These are phyloP conservation scores for Protostelium mycophagum DNA, from an alignment of 78 protist species.

Conservation along the genomic window DNA sequence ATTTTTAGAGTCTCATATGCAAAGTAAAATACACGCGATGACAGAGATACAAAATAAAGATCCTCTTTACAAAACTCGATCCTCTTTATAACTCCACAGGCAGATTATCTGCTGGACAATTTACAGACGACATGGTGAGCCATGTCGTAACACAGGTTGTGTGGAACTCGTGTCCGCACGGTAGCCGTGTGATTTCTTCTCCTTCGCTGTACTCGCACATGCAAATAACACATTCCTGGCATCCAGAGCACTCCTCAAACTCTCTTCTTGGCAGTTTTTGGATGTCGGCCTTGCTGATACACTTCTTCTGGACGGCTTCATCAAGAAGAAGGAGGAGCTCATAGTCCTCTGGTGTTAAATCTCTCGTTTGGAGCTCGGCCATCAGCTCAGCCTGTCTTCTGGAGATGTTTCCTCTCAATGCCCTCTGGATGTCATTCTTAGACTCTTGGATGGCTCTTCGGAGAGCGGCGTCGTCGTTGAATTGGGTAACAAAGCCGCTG, in stretches of 20 bases:
- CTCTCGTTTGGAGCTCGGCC: constrained; percentile 42
- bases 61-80: no score
- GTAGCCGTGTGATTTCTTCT: constrained; percentile 22
- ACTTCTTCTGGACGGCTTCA: constrained; percentile 26
- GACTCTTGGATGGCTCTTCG: not conserved
- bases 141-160: constrained; percentile 36
- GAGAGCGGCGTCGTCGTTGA: not conserved
- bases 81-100: constrained; percentile 1
- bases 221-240: constrained; percentile 37
- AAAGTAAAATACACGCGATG: no score
- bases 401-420: not conserved
- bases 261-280: not conserved
- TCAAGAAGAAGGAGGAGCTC: constrained; percentile 37
- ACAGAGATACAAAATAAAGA: no score
- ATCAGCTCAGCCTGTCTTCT: not conserved
- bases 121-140: constrained; percentile 15
- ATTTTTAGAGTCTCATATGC: no score
- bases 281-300: constrained; percentile 3
- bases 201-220: constrained; percentile 10
- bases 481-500: not conserved
- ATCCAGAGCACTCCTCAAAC: not conserved
- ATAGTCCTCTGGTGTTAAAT: constrained; percentile 57
- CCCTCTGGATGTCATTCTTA: not conserved
- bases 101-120: constrained; percentile 46
- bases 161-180: constrained; percentile 48